Evolutionary conservation across 2,329 filamentous ascomycete genomes (phyloP).

Genomic region (Gyromitra esculenta): DNA sequence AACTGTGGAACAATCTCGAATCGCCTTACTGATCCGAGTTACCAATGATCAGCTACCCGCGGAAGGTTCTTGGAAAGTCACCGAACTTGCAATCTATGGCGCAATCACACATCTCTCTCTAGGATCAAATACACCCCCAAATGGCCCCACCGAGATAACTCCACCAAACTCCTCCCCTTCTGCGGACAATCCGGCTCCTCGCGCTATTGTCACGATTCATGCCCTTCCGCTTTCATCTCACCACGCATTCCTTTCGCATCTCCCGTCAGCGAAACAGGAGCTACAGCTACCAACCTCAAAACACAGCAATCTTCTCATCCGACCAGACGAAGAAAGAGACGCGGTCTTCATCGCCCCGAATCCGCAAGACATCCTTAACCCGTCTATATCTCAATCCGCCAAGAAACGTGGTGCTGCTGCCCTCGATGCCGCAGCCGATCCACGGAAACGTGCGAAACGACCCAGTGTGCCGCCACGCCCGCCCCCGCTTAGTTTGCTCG

Average conservation of each 20-base stretch:
- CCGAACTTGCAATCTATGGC: conserved; percentile 55
- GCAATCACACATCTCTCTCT: conserved; percentile 43
- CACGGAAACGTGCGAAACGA: conserved; percentile 49
- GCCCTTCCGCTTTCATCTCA: conserved; percentile 55
- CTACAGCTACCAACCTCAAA: conserved; percentile 11
- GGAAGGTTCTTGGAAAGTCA: conserved; percentile 54
- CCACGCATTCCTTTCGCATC: conserved; percentile 43
- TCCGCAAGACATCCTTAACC: conserved; percentile 54
- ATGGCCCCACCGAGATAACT: conserved; percentile 33
- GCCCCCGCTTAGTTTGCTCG: conserved; percentile 44
- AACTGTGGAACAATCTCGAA: conserved; percentile 50
- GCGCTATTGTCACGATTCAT: conserved; percentile 49
- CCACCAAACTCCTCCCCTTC: conserved; percentile 52
- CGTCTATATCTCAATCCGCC: conserved; percentile 51
- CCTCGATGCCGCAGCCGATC: conserved; percentile 53
- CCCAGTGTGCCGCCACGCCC: conserved; percentile 14
- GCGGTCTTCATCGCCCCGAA: conserved; percentile 54
- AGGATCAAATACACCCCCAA: conserved; percentile 4
- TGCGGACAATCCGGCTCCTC: conserved; percentile 27
- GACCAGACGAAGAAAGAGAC: conserved; percentile 2
- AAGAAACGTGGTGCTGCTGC: conserved; percentile 54
- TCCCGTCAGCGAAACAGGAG: conserved; percentile 31
- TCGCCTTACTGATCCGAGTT: conserved; percentile 50
- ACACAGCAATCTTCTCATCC: neutral
- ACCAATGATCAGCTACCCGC: conserved; percentile 12